Base-by-base conservation (phyloP, 371 early-diverging fungal species). In the Apophysomyces elegans region DNA sequence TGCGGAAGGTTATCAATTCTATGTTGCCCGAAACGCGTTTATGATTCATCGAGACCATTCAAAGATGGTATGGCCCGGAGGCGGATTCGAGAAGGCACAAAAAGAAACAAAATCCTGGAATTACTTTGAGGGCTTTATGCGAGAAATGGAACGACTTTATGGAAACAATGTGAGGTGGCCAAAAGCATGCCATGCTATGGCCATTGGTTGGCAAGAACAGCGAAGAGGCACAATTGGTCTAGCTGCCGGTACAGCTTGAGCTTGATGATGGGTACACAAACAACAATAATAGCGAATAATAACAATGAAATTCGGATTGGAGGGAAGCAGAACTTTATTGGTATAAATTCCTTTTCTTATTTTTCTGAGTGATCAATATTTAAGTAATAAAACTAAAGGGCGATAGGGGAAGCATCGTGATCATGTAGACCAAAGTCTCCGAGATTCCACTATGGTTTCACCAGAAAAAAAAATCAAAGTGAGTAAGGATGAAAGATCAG, bases 41-140 rank as follows among this genome's bases (percentile, higher is more conserved):
- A 84, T 88, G 66, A 65, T 82, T 12, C 88, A 90, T 63, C 81
- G 80, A 70, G 88, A 90, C 64, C 88, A 90, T 62, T 63, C 83
- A 0, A 74, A 75, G 38, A 71, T 88, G 68, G 67, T 70, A 0
- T 88, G 87, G 88, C 84, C 87, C 0, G 83, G 82, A 3, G 84
- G 84, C 7, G 89, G 88, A 5, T 79, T 86, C 54, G 76, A 72
- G 35, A 66, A 79, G 39, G 72, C 72, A 0, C 86, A 84, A 66
- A 80, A 75, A 57, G 71, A 64, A 6, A 65, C 56, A 11, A 69
- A 64, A 0, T 70, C 74, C 7, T 88, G 78, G 74, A 87, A 75
- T 9, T 87, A 86, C 50, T 87, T 88, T 76, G 77, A 67, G 6
- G 83, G 75, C 16, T 88, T 80, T 65, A 67, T 83, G 63, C 80